Conservation (phyloP, 768 basidiomycete genomes). For the Kockovaella imperatae region DNA sequence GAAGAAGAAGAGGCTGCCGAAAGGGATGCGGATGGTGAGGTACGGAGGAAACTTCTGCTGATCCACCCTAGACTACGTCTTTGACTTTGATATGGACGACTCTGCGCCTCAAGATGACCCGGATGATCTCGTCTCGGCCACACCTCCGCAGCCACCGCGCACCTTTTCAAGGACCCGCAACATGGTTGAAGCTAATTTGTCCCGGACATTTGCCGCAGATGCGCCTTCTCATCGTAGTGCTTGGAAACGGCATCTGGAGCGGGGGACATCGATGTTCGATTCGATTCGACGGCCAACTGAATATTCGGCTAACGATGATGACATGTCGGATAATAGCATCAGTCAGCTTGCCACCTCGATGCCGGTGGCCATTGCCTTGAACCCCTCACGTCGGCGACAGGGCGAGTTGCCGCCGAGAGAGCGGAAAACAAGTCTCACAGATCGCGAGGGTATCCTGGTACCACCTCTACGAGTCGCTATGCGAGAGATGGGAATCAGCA, state of each 20-base stretch:
- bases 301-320: slow-evolving; percentile 5
- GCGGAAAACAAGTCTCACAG: slow-evolving; percentile 37
- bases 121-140: not conserved
- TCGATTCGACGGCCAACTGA: slow-evolving; percentile 11
- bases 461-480: slow-evolving; percentile 35
- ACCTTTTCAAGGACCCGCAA: slow-evolving; percentile 17
- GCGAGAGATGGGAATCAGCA: slow-evolving; percentile 20
- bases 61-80: slow-evolving; percentile 29
- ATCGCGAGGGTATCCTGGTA: slow-evolving; percentile 35
- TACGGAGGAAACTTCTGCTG: slow-evolving; percentile 5
- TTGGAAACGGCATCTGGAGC: slow-evolving; percentile 25
- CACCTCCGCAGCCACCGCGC: not conserved
- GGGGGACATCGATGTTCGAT: slow-evolving; percentile 18
- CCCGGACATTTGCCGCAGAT: slow-evolving; percentile 38
- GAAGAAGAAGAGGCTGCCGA: slow-evolving; percentile 30
- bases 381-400: slow-evolving; percentile 1
- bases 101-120: not conserved
- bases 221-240: slow-evolving; percentile 42
- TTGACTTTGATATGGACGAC: slow-evolving; percentile 44
- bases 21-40: too few relatives aligned
- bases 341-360: slow-evolving; percentile 35
- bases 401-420: slow-evolving; percentile 18
- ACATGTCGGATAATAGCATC: slow-evolving; percentile 12
- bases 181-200: slow-evolving; percentile 36
- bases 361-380: slow-evolving; percentile 33